phyloP scores from a whole-genome alignment of 2,329 filamentous ascomycete genomes.

The Paecilomyces niveus region DNA sequence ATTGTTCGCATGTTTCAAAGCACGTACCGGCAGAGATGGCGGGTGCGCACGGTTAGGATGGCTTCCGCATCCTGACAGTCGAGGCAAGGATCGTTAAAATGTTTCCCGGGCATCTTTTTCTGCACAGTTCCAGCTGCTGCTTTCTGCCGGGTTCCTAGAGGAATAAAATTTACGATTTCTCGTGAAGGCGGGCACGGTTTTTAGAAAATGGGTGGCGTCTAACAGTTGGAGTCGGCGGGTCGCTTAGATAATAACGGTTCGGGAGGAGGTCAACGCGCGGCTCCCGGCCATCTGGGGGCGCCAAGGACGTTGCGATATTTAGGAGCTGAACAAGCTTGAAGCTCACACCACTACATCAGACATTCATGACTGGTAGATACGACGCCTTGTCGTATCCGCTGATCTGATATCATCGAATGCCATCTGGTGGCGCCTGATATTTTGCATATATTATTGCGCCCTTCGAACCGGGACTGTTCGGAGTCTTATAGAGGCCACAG shows the following conservation, averaged over 20 bases:
- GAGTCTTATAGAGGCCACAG: constrained; percentile 2
- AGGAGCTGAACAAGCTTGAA: not conserved
- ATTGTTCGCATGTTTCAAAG: not conserved
- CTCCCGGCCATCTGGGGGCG: constrained; percentile 16
- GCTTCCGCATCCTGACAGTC: constrained; percentile 49
- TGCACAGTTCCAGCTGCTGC: not conserved
- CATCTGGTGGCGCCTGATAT: not conserved
- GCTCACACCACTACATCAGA: not conserved
- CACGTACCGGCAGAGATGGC: constrained; percentile 53
- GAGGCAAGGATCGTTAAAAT: constrained; percentile 39
- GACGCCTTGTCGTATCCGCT: not conserved
- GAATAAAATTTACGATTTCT: not conserved
- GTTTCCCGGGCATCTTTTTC: constrained; percentile 24
- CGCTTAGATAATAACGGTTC: constrained; percentile 20
- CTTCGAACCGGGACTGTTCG: not conserved
- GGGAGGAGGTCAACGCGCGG: constrained; percentile 16
- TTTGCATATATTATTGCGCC: not conserved
- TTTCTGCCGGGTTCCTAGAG: not conserved
- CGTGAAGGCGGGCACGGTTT: not conserved
- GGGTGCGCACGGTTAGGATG: constrained; percentile 49
- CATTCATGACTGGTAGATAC: not conserved
- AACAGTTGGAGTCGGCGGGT: constrained; percentile 7
- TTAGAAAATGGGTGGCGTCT: constrained; percentile 13
- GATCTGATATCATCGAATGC: not conserved
- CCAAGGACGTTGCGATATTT: constrained; percentile 1